These are phyloP conservation scores for Fusarium tjaetaba DNA, from an alignment of 2,329 filamentous ascomycete species.

Conservation along the genomic window DNA sequence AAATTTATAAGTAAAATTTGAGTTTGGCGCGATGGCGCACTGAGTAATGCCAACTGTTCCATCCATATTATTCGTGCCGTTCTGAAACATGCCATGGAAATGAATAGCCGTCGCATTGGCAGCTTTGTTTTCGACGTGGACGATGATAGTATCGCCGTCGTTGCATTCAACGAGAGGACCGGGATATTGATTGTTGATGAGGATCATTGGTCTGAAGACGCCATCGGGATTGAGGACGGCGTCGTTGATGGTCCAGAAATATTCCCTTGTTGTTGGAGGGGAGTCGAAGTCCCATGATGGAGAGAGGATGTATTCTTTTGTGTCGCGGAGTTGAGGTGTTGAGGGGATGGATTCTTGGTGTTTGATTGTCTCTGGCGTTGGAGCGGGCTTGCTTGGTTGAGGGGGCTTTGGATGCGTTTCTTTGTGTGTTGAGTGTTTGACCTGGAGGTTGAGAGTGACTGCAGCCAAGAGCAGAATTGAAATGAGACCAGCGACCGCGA, in stretches of 20 bases:
- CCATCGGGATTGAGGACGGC: constrained; percentile 70
- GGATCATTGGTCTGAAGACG: constrained; percentile 66
- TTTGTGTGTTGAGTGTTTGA: not conserved
- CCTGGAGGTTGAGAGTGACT: constrained; percentile 30
- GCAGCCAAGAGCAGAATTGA: constrained; percentile 39
- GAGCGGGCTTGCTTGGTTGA: not conserved
- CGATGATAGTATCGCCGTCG: constrained; percentile 75
- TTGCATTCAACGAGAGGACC: constrained; percentile 78
- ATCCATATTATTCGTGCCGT: constrained; percentile 79
- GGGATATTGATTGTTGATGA: constrained; percentile 80
- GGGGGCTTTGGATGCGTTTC: not conserved
- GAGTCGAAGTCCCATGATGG: constrained; percentile 65
- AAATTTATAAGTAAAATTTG: constrained; percentile 74
- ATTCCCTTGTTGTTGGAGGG: constrained; percentile 62
- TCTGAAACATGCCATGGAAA: constrained; percentile 82
- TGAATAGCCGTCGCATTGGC: constrained; percentile 75
- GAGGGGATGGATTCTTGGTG: constrained; percentile 40
- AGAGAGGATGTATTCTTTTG: constrained; percentile 66
- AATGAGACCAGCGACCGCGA: constrained; percentile 12
- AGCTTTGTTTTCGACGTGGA: constrained; percentile 75
- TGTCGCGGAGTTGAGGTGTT: constrained; percentile 43
- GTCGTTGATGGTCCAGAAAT: constrained; percentile 69
- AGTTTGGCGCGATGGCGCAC: constrained; percentile 71
- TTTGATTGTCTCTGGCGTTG: constrained; percentile 15
- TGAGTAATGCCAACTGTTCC: constrained; percentile 75